phyloP scores from a whole-genome alignment of 2,329 filamentous ascomycete species.

The Colletotrichum truncatum region DNA sequence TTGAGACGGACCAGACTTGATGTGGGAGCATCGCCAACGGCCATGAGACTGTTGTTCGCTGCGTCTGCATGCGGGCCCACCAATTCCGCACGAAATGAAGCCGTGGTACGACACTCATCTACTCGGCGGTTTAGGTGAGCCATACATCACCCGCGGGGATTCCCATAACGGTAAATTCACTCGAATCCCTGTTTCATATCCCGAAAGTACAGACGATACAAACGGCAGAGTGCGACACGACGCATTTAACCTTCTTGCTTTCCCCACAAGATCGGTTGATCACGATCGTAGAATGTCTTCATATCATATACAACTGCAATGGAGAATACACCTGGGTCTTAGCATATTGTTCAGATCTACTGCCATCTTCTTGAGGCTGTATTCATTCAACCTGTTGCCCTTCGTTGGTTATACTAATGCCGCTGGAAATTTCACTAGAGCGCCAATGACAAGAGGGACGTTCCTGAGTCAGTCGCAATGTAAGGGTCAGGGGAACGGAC shows the following conservation, averaged over 20 bases:
- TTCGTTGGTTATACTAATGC: too few relatives aligned
- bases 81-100: neutral
- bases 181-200: conserved; percentile 8
- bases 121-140: neutral
- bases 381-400: too few relatives aligned
- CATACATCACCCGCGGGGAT: neutral
- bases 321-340: too few relatives aligned
- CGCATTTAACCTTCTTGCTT: neutral
- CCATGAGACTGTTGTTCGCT: neutral
- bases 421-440: neutral
- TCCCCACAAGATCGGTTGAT: neutral
- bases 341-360: too few relatives aligned
- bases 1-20: conserved; percentile 19
- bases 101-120: neutral
- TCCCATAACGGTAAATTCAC: neutral
- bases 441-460: neutral
- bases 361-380: too few relatives aligned
- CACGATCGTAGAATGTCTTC: neutral
- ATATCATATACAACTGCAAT: too few relatives aligned
- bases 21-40: neutral
- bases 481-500: neutral
- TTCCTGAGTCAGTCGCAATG: neutral
- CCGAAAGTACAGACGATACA: conserved; percentile 9
- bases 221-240: neutral
- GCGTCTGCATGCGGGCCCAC: neutral